Evolutionary conservation across 2,329 filamentous ascomycete species (phyloP), one percentile per base, ranked within the genome.

Genomic region (Trichophyton mentagrophytes): DNA sequence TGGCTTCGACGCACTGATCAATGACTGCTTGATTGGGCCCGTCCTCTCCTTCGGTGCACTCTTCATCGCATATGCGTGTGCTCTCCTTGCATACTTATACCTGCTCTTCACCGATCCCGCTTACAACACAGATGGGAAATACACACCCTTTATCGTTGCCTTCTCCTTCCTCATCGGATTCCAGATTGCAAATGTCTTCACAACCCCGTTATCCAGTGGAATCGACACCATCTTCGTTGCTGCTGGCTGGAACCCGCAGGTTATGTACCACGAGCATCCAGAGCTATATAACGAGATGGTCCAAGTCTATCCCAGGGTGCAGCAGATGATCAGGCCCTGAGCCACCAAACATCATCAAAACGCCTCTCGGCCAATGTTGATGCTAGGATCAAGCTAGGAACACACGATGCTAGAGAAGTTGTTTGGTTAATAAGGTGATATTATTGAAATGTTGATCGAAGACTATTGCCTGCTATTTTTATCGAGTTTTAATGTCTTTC

Each of bases 211-310:
- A 61, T 86, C 86, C 64, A 91, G 86, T 67, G 92, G 92, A n/a
- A 84, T 95, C 64, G 88, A 95, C 66, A 95, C 91, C 0, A 88
- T 96, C 63, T 96, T 96, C 67, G 89, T 96, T 0, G 90, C 89
- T 1, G 80, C 80, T 72, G 82, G 81, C 1, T 85, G 82, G 81
- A 81, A 84, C 70, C 81, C 82, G 7, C 72, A 77, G 60, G 87
- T 92, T 7, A 77, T 96, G 77, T 86, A 90, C 70, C 79, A 82
- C 47, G 85, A 93, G 61, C 91, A 96, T 72, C 84, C 85, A 0
- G 89, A 95, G 63, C 75, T 97, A 55, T 96, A 55, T 6, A 11
- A 55, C 3, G 49, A 55, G 49, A 55, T 55, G 49, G 49, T 55
- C 49, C 25, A 36, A n/a, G 49, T 55, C 27, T 55, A 55, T 20